These are phyloP conservation scores for Globisporangium irregulare DNA, from an alignment of 352 stramenopile genomes.

Conservation along the genomic window DNA sequence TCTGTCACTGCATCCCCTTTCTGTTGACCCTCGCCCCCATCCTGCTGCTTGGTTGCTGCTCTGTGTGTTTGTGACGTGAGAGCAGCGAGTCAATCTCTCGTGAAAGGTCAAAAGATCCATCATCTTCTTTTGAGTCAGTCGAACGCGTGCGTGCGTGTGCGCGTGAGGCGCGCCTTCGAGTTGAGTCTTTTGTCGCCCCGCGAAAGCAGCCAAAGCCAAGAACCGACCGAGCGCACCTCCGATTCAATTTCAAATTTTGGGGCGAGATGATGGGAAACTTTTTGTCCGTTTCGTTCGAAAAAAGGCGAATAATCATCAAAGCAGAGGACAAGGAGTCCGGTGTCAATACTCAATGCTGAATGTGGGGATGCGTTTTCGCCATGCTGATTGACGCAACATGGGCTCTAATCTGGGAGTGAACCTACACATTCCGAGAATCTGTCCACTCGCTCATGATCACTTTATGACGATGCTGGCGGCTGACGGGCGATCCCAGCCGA, in stretches of 20 bases:
- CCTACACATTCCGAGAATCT: neutral
- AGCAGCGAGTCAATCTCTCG: neutral
- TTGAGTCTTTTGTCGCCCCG: neutral
- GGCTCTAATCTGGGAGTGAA: neutral
- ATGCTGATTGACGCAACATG: neutral
- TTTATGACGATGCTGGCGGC: neutral
- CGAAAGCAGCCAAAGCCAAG: neutral
- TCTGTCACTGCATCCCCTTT: constrained; percentile 1
- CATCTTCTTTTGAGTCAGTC: neutral
- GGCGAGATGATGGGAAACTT: neutral
- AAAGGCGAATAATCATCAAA: neutral
- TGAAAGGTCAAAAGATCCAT: neutral
- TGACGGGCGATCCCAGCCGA: neutral
- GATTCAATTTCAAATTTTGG: neutral
- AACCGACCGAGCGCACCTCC: neutral
- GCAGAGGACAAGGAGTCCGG: neutral
- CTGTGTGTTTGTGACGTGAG: neutral
- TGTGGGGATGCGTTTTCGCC: neutral
- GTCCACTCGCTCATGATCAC: neutral
- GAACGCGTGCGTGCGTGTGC: neutral
- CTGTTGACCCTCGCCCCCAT: neutral
- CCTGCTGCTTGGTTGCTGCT: neutral
- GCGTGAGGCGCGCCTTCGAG: too few species aligned
- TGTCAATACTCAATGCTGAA: neutral
- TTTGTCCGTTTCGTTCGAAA: neutral